Evolutionary conservation across 169 alveolate species (phyloP).

Genomic region (Blepharisma undulans): DNA sequence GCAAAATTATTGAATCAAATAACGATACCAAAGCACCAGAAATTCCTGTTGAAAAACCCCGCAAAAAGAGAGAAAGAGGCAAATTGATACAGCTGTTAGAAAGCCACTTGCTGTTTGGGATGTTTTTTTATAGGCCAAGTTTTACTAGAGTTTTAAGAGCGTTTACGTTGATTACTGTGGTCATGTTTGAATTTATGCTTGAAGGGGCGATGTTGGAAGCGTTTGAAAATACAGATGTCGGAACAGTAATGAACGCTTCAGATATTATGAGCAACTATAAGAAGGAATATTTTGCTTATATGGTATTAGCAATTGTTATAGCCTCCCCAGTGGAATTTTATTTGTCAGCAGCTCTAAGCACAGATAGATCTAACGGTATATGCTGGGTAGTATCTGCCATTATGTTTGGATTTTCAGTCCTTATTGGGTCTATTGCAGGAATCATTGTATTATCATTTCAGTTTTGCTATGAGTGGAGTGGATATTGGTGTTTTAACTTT

Average conservation of each 20-base stretch:
- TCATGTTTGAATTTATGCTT: neutral
- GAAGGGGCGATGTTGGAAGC: neutral
- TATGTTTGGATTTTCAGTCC: neutral
- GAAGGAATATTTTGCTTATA: neutral
- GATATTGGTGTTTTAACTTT: slow-evolving; percentile 7
- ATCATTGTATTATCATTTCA: neutral
- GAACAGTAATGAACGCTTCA: neutral
- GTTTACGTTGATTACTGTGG: neutral
- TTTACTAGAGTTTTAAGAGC: slow-evolving; percentile 18
- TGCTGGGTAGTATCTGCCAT: neutral
- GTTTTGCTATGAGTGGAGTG: neutral
- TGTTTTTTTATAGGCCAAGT: neutral
- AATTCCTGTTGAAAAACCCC: neutral
- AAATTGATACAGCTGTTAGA: neutral
- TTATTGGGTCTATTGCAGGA: neutral
- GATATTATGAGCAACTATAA: neutral
- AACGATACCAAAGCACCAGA: neutral
- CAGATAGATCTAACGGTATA: neutral
- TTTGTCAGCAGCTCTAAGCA: neutral
- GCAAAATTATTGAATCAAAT: neutral
- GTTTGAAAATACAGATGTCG: neutral
- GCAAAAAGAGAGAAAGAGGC: neutral
- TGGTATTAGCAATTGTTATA: neutral
- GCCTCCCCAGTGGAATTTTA: neutral
- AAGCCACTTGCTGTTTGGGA: slow-evolving; percentile 30